Evolutionary conservation across 2,329 filamentous ascomycete genomes (phyloP).

Genomic region (Dendryphion nanum): DNA sequence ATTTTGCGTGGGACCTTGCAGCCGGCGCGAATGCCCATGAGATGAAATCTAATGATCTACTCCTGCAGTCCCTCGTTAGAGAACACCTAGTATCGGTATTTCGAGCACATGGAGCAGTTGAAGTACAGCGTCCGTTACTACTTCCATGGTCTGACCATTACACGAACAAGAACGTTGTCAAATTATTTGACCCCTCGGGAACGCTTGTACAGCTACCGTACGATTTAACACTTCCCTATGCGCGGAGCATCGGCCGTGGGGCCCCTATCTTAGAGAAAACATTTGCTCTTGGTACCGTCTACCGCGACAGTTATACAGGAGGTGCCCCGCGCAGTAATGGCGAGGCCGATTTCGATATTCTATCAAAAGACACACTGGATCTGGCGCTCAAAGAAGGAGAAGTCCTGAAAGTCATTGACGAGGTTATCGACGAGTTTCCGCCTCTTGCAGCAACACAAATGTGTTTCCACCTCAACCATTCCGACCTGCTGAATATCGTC

Average conservation of each 20-base stretch:
- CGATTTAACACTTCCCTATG: conserved; percentile 86
- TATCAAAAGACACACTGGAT: conserved; percentile 79
- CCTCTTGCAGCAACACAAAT: conserved; percentile 69
- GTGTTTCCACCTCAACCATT: conserved; percentile 90
- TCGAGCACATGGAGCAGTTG: conserved; percentile 82
- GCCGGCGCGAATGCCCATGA: conserved; percentile 22
- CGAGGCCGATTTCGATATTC: conserved; percentile 94
- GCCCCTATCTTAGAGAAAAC: conserved; percentile 67
- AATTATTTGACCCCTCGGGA: conserved; percentile 77
- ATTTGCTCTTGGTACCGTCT: conserved; percentile 86
- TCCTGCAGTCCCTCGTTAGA: conserved; percentile 73
- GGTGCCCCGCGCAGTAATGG: conserved; percentile 80
- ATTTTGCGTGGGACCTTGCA: conserved; percentile 54
- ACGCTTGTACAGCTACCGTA: conserved; percentile 93
- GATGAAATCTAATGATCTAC: conserved; percentile 53
- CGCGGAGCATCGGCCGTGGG: conserved; percentile 75
- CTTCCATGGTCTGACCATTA: conserved; percentile 85
- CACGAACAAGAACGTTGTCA: conserved; percentile 65
- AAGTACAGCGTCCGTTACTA: conserved; percentile 69
- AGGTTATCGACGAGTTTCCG: conserved; percentile 80
- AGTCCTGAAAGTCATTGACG: conserved; percentile 89
- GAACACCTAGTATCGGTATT: conserved; percentile 76
- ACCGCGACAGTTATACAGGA: conserved; percentile 73
- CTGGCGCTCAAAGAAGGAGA: conserved; percentile 89
- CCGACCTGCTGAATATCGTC: conserved; percentile 80